A percentile compares a stretch with the other conserved stretches of the same genome.
Evolutionary conservation across 148 eudicot species (phyloP).

Genomic region (Mesembryanthemum crystallinum): DNA sequence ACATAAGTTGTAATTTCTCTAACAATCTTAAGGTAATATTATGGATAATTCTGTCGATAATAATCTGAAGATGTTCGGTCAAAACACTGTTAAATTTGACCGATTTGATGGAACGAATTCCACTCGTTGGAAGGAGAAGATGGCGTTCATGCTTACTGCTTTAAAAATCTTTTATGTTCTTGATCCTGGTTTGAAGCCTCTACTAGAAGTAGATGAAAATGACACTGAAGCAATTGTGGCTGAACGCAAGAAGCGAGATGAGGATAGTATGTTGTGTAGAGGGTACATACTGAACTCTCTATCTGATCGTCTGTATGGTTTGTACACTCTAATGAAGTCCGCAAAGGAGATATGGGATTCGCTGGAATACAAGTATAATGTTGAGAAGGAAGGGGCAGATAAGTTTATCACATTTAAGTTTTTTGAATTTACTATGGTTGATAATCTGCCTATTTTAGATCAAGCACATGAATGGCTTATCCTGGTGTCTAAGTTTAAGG

Average conservation of each 20-base stretch:
- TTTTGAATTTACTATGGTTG: too few species aligned
- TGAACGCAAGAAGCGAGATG: constrained; percentile 4
- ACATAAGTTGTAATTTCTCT: too few species aligned
- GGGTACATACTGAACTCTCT: constrained; percentile 18
- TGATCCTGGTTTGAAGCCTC: not conserved
- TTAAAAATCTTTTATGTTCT: constrained; percentile 20
- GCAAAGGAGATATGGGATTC: not conserved
- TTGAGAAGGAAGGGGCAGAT: constrained; percentile 15
- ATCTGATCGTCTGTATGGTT: constrained; percentile 5
- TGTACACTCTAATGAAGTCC: not conserved
- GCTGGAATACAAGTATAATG: constrained; percentile 1
- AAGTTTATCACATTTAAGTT: constrained; percentile 12
- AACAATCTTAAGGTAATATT: not conserved
- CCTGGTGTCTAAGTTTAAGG: not conserved
- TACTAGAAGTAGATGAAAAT: not conserved
- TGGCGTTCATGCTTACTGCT: too few species aligned
- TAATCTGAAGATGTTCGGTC: constrained; percentile 7
- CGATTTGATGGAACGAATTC: constrained; percentile 18
- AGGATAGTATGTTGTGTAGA: constrained; percentile 5
- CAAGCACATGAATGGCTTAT: constrained; percentile 3
- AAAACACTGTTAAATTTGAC: constrained; percentile 11
- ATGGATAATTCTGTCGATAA: not conserved
- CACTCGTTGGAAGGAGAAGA: constrained; percentile 18
- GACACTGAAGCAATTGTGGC: not conserved
- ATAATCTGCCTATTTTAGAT: not conserved